Conservation (phyloP, 768 basidiomycete species). For the Leccinum subtestaceum region DNA sequence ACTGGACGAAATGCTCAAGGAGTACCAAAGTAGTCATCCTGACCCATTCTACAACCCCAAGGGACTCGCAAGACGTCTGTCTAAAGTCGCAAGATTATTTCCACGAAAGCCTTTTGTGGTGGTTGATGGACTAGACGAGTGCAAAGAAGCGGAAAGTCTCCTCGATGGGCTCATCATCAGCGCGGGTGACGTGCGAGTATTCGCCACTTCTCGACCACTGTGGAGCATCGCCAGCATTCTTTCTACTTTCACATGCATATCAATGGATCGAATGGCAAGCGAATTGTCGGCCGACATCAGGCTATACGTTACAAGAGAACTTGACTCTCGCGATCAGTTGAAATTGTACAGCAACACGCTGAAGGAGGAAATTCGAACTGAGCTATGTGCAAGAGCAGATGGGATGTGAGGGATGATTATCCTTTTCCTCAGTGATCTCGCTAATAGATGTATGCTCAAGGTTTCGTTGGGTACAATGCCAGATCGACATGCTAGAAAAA, state of each 20-base stretch:
- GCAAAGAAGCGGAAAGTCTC: conserved; percentile 9
- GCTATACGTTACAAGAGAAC: conserved; percentile 8
- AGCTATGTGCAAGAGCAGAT: conserved; percentile 9
- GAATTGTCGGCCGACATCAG: conserved; percentile 11
- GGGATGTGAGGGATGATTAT: conserved; percentile 17
- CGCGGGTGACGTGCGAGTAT: background rate
- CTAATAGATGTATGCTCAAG: background rate
- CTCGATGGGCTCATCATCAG: conserved; percentile 6
- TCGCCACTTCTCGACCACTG: conserved; percentile 13
- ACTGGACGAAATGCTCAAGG: conserved; percentile 7
- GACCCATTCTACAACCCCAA: conserved; percentile 3
- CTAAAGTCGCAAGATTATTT: background rate
- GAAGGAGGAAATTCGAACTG: conserved; percentile 6
- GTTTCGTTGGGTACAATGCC: conserved; percentile 19
- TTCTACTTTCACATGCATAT: conserved; percentile 6
- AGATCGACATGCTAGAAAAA: conserved; percentile 11
- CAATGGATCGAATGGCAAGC: conserved; percentile 3
- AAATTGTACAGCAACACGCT: background rate
- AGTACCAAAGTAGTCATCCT: background rate
- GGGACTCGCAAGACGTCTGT: conserved; percentile 1
- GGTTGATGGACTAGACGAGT: conserved; percentile 26
- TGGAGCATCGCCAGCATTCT: conserved; percentile 5
- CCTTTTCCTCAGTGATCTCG: background rate
- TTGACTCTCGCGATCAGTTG: conserved; percentile 9
- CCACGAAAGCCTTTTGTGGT: conserved; percentile 8